Evolutionary conservation across 352 stramenopile genomes (phyloP).

Genomic region (Globisporangium abappressorium): DNA sequence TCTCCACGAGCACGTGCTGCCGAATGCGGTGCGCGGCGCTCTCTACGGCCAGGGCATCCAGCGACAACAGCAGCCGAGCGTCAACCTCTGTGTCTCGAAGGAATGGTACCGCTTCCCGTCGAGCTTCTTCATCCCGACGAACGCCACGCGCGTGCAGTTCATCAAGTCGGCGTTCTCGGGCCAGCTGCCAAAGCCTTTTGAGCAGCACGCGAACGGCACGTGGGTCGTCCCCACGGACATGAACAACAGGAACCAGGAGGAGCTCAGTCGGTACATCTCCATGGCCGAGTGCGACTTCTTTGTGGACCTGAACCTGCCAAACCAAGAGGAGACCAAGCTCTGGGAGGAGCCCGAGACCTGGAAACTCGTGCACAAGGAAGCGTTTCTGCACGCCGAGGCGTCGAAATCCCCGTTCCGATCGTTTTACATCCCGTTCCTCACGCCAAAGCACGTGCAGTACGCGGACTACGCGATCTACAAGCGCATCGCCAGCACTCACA

Average conservation of each 20-base stretch:
- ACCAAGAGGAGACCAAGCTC: conserved; percentile 63
- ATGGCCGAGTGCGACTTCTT: conserved; percentile 86
- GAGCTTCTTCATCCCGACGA: conserved; percentile 94
- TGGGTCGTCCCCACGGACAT: conserved; percentile 74
- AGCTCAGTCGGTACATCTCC: conserved; percentile 84
- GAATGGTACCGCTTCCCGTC: conserved; percentile 98
- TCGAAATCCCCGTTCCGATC: conserved; percentile 65
- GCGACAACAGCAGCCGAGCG: conserved; percentile 5
- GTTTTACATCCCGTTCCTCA: conserved; percentile 78
- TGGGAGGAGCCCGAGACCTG: conserved; percentile 53
- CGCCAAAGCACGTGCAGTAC: conserved; percentile 48
- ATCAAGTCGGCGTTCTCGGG: conserved; percentile 92
- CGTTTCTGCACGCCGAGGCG: conserved; percentile 59
- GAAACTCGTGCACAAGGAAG: conserved; percentile 45
- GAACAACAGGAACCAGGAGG: conserved; percentile 94
- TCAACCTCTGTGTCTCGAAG: conserved; percentile 92
- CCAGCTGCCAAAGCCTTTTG: conserved; percentile 93
- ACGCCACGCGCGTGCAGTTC: conserved; percentile 83
- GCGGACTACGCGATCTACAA: conserved; percentile 69
- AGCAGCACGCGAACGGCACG: conserved; percentile 56
- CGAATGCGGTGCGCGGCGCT: conserved; percentile 27
- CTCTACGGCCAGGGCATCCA: conserved; percentile 13
- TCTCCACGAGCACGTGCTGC: conserved; percentile 54
- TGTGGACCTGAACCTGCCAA: conserved; percentile 79
- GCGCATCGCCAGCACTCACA: conserved; percentile 19